Evolutionary conservation across 495 filamentous ascomycete species (phyloP), one percentile per base, ranked within the genome.

Genomic region (Geoglossum glabrum): DNA sequence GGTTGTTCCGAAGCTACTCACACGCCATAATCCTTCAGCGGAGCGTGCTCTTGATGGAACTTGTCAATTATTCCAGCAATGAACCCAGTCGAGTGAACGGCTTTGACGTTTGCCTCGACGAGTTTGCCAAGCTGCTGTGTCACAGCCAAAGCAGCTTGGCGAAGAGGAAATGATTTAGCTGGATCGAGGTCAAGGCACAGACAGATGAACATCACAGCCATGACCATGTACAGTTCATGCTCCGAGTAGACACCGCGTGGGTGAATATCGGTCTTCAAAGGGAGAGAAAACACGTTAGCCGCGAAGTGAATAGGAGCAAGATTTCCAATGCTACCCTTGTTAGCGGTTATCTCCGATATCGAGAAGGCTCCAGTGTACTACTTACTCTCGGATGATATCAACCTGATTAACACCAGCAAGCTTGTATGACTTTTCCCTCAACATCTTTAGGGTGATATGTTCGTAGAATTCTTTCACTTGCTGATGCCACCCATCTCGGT

Each of bases 341-440:
- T 17, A n/a, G 23, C 43, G 43, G 8, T 79, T 85, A 70, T 87
- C n/a, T n/a, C n/a, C 90, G 36, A 87, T 69, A 3, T 84, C 85
- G 59, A 76, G 76, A 11, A 80, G 74, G 40, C 26, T 50, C 21
- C 43, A n/a, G 23, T 10, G 46, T 8, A 3, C 3, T 4, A 34
- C 52, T 19, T 55, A 55, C 52, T 55, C 52, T 40, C 34, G 33
- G 25, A 33, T 11, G 1, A 55, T 40, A 21, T 55, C 52, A 2
- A 55, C 1, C 17, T 55, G 52, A n/a, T 40, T 3, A 17, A 5
- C n/a, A 11, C 30, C 17, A 40, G 1, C 4, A 55, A 55, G 28
- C 26, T 55, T 55, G 51, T 55, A n/a, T 5, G 7, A 6, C n/a
- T 55, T 4, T n/a, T 34, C 17, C 3, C 4, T 4, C 6, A 55